Base-by-base conservation (phyloP, 352 stramenopile species). In the Phytophthora pluvialis region DNA sequence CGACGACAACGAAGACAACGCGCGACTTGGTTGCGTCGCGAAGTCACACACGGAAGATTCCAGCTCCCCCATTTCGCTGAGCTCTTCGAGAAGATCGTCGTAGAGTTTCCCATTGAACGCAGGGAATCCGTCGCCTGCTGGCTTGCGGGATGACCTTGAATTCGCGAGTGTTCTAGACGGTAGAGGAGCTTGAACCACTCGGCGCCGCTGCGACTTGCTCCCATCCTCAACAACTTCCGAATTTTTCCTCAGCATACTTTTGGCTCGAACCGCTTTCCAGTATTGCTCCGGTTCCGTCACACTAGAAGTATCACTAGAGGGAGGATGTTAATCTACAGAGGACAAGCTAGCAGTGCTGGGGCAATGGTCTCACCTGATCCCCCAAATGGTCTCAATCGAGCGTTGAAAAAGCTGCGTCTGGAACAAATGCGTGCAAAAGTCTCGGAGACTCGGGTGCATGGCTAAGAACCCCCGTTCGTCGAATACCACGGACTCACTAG, bases 391-490 rank as follows among this genome's bases (percentile, higher is more conserved):
- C 42, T 91, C 80, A 29, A 93, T 72, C 28, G 88, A 91, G 3
- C 77, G 73, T 50, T 91, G 78, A 43, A 93, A 93, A 25, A 89
- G 68, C 42, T 91, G 85, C 0, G 85, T 93, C 40, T 91, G 77
- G 50, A 93, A 91, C 5, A 93, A 68, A 26, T 90, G 77, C 1
- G 72, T 62, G 40, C 72, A 90, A 45, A 90, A 90, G 11, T 91
- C 82, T 15, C 85, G 80, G 11, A 82, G 64, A 42, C 68, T 85
- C 7, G 80, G 75, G 36, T 90, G 73, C 67, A 88, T 79, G 3
- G 51, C 62, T 16, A 93, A 59, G 40, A 88, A 93, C 9, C 68
- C 54, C 10, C 80, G 74, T 33, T 78, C 71, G 39, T 93, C 84
- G 42, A 93, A 93, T 5, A 67, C 47, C 13, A 77, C 62, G 4